phyloP scores from a whole-genome alignment of 2,329 filamentous ascomycete species.

The Neofusicoccum kwambonambiense region DNA sequence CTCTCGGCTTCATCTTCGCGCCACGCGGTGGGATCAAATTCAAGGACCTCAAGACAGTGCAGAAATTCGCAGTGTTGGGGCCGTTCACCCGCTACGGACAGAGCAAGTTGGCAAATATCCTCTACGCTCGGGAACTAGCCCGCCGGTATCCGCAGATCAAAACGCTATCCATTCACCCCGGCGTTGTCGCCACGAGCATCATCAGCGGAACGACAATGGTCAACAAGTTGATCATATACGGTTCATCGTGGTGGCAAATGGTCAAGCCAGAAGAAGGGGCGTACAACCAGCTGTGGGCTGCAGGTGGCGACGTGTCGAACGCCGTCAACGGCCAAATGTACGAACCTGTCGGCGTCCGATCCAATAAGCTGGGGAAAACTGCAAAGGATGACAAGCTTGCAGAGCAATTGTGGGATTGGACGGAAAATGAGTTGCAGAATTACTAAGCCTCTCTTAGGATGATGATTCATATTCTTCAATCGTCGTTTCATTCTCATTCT shows the following conservation, averaged over 20 bases:
- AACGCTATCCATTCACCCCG: conserved; percentile 48
- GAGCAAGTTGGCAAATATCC: conserved; percentile 52
- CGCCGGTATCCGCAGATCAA: conserved; percentile 46
- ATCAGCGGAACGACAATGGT: background rate
- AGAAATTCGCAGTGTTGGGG: conserved; percentile 27
- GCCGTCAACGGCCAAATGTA: background rate
- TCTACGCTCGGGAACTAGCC: conserved; percentile 46
- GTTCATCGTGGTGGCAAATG: background rate
- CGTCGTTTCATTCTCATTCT: no score
- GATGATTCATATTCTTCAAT: no score
- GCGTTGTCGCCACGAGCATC: conserved; percentile 36
- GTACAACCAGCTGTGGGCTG: conserved; percentile 1
- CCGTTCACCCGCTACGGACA: conserved; percentile 45
- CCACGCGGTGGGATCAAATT: conserved; percentile 37
- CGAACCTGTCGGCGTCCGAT: background rate
- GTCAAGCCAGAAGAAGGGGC: background rate
- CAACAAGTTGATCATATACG: background rate
- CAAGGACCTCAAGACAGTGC: conserved; percentile 25
- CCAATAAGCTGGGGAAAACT: background rate
- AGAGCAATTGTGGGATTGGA: conserved; percentile 1
- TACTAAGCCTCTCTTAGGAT: background rate
- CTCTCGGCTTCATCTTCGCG: background rate
- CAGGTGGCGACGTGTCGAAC: background rate
- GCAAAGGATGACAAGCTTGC: background rate
- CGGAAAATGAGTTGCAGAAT: background rate